phyloP scores from a whole-genome alignment of 805 yeast genomes.

The Pichia gijzeniarum region DNA sequence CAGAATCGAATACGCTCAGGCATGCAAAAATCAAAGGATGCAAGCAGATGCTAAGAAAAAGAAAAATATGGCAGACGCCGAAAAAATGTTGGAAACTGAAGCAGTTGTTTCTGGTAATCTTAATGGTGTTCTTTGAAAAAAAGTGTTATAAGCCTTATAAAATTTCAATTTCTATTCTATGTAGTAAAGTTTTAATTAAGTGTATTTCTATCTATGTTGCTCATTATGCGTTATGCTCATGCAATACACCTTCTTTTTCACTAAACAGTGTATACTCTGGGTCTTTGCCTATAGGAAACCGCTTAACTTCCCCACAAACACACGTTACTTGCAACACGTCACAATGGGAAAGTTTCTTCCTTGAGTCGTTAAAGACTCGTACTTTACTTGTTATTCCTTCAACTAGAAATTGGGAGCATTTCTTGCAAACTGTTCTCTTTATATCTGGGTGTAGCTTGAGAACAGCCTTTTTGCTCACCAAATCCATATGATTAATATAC shows the following conservation, averaged over 20 bases:
- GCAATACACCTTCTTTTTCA: conserved; percentile 31
- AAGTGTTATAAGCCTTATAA: background rate
- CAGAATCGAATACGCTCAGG: conserved; percentile 35
- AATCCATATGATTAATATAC: conserved; percentile 47
- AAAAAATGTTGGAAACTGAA: background rate
- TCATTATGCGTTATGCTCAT: conserved; percentile 1
- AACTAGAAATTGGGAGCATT: conserved; percentile 46
- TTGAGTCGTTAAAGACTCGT: conserved; percentile 38
- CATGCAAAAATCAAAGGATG: background rate
- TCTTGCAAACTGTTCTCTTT: conserved; percentile 66
- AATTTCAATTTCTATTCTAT: too few relatives aligned
- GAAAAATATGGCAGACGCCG: background rate
- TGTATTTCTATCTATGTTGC: background rate
- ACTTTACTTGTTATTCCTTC: conserved; percentile 41
- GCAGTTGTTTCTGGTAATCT: conserved; percentile 4
- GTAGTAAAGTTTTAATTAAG: background rate
- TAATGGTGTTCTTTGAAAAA: background rate
- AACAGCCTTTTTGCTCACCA: conserved; percentile 64
- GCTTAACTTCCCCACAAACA: conserved; percentile 43
- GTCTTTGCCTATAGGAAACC: conserved; percentile 59
- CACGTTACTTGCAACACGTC: conserved; percentile 50
- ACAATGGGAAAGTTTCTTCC: conserved; percentile 24
- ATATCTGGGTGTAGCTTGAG: conserved; percentile 55
- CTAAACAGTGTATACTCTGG: conserved; percentile 42
- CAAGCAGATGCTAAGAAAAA: background rate